These are phyloP conservation scores for Craterostigma plantagineum DNA, from an alignment of 257 asterid species.

Conservation along the genomic window DNA sequence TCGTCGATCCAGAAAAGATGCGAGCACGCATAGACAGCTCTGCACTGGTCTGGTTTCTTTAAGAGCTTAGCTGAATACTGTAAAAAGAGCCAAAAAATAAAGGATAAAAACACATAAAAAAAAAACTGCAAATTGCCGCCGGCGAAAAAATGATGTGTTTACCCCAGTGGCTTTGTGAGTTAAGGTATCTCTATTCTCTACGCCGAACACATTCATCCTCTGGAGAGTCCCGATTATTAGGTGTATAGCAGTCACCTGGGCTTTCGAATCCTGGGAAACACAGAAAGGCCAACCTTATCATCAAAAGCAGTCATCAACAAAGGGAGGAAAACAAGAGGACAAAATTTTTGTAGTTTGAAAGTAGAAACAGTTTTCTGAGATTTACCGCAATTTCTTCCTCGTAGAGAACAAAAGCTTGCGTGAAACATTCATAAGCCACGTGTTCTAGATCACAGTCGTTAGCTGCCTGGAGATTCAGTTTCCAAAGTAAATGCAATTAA, in stretches of 20 bases:
- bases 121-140: conserved; percentile 5
- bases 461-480: conserved; percentile 53
- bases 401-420: conserved; percentile 83
- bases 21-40: conserved; percentile 96
- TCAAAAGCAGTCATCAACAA: conserved; percentile 3
- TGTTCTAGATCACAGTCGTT: conserved; percentile 98
- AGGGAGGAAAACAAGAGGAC: too few relatives aligned
- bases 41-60: conserved; percentile 95
- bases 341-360: neutral
- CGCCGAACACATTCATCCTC: conserved; percentile 87
- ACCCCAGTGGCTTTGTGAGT: conserved; percentile 99
- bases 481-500: too few relatives aligned
- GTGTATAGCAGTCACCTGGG: conserved; percentile 96
- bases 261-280: conserved; percentile 69
- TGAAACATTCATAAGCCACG: conserved; percentile 81
- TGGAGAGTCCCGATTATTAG: conserved; percentile 91
- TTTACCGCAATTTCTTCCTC: conserved; percentile 96
- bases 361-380: neutral
- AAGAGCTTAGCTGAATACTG: conserved; percentile 95
- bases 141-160: conserved; percentile 11
- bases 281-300: conserved; percentile 7
- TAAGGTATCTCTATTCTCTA: conserved; percentile 92
- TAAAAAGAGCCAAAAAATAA: conserved; percentile 14
- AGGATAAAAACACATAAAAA: conserved; percentile 11
- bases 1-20: conserved; percentile 98